A percentile compares a stretch with the other conserved stretches of the same genome.
phyloP scores from a whole-genome alignment of 805 yeast species.

The Wickerhamiella shivajii region DNA sequence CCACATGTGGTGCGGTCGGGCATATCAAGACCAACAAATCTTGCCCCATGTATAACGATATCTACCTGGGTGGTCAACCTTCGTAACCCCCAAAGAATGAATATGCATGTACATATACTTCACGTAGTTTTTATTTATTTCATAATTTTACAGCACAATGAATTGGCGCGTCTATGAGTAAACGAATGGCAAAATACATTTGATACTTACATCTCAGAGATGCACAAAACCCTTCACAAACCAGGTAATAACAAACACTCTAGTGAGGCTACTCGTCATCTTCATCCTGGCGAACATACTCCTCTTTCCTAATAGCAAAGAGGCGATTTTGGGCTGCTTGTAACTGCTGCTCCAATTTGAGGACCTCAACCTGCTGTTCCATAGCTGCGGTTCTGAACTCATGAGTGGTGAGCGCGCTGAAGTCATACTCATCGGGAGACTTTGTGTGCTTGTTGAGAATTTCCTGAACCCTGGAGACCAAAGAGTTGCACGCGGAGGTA shows the following conservation, averaged over 20 bases:
- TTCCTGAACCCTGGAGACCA: constrained; percentile 56
- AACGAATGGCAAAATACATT: not conserved
- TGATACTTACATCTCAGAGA: not conserved
- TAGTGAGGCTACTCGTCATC: not conserved
- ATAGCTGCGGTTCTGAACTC: constrained; percentile 76
- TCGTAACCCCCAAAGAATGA: no score
- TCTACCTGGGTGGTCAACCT: constrained; percentile 20
- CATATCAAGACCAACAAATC: constrained; percentile 85
- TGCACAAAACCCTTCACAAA: no score
- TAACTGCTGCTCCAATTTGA: constrained; percentile 65
- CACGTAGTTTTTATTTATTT: no score
- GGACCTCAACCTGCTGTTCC: constrained; percentile 86
- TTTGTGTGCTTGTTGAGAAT: constrained; percentile 30
- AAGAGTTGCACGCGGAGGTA: constrained; percentile 55
- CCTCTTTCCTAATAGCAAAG: constrained; percentile 70
- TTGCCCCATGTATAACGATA: constrained; percentile 72
- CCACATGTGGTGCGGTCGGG: constrained; percentile 89
- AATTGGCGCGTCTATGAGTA: not conserved
- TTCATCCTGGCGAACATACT: constrained; percentile 54
- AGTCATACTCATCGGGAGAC: constrained; percentile 38
- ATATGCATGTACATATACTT: no score
- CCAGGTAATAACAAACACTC: not conserved
- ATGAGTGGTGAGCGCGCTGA: constrained; percentile 51
- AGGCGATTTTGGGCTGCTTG: constrained; percentile 59
- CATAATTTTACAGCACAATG: not conserved